phyloP scores from a whole-genome alignment of 345 rosid species.

The Raphanus sativus region DNA sequence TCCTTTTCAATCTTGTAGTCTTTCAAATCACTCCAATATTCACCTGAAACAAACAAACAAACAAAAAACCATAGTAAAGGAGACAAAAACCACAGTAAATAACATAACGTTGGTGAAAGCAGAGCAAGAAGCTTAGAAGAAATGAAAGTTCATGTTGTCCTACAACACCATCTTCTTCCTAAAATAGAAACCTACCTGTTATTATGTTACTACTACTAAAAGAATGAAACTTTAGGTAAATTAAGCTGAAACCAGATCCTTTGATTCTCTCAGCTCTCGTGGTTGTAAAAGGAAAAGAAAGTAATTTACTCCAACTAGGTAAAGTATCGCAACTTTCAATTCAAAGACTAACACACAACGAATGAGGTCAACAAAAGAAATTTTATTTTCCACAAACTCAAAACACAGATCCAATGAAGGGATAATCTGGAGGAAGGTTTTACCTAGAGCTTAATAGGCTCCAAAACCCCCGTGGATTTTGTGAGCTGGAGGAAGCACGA shows the following conservation, averaged over 20 bases:
- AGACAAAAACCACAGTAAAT: neutral
- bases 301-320: neutral
- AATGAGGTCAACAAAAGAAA: neutral
- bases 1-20: slow-evolving; percentile 20
- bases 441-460: slow-evolving; percentile 30
- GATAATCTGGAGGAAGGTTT: slow-evolving; percentile 12
- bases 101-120: neutral
- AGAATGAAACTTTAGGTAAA: neutral
- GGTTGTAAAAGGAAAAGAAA: neutral
- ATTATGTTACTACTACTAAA: neutral
- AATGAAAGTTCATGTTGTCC: neutral
- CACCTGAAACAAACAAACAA: slow-evolving; percentile 18
- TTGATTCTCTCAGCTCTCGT: neutral
- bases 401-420: slow-evolving; percentile 33
- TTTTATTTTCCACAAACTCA: neutral
- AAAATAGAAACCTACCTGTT: neutral
- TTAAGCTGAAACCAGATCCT: slow-evolving; percentile 18
- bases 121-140: slow-evolving; percentile 10
- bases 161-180: neutral
- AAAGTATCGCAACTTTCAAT: neutral
- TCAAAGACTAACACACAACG: neutral
- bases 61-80: neutral
- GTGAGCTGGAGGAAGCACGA: slow-evolving; percentile 8
- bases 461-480: neutral
- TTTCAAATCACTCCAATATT: slow-evolving; percentile 13